phyloP scores from a whole-genome alignment of 768 basidiomycete genomes.

The Suillus bovinus region DNA sequence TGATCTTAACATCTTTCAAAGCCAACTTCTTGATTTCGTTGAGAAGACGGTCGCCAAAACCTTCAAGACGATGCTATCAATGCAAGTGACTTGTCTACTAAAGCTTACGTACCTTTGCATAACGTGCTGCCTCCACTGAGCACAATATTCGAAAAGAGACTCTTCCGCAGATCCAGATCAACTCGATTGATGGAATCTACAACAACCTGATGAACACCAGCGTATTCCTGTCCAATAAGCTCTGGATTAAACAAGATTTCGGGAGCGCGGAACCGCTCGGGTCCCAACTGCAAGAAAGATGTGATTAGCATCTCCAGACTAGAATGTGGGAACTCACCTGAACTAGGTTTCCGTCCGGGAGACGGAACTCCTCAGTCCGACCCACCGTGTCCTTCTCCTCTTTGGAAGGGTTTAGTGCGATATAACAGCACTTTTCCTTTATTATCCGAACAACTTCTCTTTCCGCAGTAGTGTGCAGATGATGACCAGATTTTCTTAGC shows the following conservation, averaged over 20 bases:
- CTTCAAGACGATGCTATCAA: constrained; percentile 39
- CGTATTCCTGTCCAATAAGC: constrained; percentile 92
- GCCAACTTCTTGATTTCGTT: constrained; percentile 97
- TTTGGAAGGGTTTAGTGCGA: constrained; percentile 89
- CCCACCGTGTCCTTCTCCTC: constrained; percentile 90
- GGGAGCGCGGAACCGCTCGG: constrained; percentile 94
- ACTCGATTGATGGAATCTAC: constrained; percentile 98
- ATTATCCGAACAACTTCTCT: constrained; percentile 95
- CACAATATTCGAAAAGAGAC: constrained; percentile 94
- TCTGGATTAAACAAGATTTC: constrained; percentile 99
- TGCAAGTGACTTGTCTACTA: constrained; percentile 4
- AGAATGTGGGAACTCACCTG: constrained; percentile 54
- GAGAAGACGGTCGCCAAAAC: constrained; percentile 93
- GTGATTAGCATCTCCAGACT: constrained; percentile 16
- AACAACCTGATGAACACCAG: constrained; percentile 96
- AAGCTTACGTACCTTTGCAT: constrained; percentile 69
- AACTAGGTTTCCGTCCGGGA: constrained; percentile 94
- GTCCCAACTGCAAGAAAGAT: constrained; percentile 64
- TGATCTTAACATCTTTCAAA: constrained; percentile 95
- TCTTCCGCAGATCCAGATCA: constrained; percentile 94
- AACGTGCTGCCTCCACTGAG: constrained; percentile 96
- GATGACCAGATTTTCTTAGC: constrained; percentile 90
- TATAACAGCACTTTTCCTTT: constrained; percentile 98
- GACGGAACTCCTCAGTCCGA: constrained; percentile 81
- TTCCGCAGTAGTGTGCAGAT: constrained; percentile 96